Conservation (phyloP, 768 basidiomycete species). For the Clavaria fumosa region DNA sequence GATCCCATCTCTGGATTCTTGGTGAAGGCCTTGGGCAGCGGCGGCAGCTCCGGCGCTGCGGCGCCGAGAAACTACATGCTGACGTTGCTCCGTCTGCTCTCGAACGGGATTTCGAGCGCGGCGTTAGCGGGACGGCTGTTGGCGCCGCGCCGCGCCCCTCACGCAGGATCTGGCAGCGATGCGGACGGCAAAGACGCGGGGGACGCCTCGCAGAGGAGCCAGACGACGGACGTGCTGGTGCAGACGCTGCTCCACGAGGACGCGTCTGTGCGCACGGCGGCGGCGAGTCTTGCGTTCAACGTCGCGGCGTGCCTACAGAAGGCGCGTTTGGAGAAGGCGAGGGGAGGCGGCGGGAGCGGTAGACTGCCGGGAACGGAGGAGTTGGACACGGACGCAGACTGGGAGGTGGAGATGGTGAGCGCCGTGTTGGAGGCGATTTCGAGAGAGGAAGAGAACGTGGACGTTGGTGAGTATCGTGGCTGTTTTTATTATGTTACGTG, state of each 20-base stretch:
- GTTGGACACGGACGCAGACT: constrained; percentile 53
- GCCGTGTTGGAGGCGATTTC: constrained; percentile 70
- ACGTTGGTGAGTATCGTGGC: constrained; percentile 55
- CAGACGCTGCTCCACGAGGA: constrained; percentile 56
- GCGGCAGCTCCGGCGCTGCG: no score
- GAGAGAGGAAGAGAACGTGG: constrained; percentile 58
- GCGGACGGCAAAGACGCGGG: background rate
- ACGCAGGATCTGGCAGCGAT: no score
- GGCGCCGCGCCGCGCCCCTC: no score
- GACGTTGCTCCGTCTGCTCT: constrained; percentile 48
- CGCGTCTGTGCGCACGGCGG: constrained; percentile 52
- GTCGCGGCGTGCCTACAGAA: constrained; percentile 51
- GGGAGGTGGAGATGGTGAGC: constrained; percentile 73
- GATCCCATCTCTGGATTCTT: constrained; percentile 34
- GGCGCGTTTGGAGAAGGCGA: constrained; percentile 31
- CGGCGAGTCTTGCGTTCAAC: constrained; percentile 74
- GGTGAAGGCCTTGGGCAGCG: constrained; percentile 17
- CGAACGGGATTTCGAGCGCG: constrained; percentile 47
- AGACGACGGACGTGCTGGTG: constrained; percentile 42
- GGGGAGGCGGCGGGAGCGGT: no score
- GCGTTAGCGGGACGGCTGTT: constrained; percentile 28
- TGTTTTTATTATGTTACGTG: no score
- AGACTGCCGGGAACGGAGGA: constrained; percentile 19
- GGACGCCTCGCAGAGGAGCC: constrained; percentile 14
- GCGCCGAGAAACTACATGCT: constrained; percentile 43